Evolutionary conservation across 108 stramenopile genomes (phyloP), one percentile per base, ranked within the genome.

Genomic region (Cyclotella choctawhatcheeana): DNA sequence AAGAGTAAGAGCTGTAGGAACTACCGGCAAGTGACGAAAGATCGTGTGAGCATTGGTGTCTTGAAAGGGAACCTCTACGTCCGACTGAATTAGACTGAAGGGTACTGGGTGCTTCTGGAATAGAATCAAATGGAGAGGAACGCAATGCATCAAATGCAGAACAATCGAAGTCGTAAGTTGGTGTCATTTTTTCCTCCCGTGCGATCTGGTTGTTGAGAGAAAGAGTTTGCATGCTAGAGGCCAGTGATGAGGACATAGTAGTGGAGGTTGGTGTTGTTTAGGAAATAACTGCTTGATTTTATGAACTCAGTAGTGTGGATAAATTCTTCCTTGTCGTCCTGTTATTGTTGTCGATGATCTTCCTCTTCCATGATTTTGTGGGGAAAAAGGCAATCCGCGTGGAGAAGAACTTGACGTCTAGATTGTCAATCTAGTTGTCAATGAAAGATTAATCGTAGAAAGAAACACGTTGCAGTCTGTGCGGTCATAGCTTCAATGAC

Each of bases 91-190:
- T 48, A n/a, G 22, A 25, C 18, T 64, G 63, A n/a, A 31, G 29
- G 31, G 25, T n/a, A 6, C n/a, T 44, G 25, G 7, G 18, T 64
- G 63, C 4, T 48, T 48, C 20, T 26, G 44, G 35, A 29, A 20
- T 35, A 31, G 35, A 5, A 5, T 44, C 8, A 4, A 30, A 45
- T 48, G 63, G 16, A 26, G 30, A 56, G 63, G 48, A 48, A 8
- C 45, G 0, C 7, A 64, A 64, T 29, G 29, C 29, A 18, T 64
- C 63, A 48, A 64, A 64, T 7, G 30, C 29, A 1, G 45, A 64
- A 45, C 45, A 64, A 24, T 64, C 63, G 3, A 64, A 27, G 29
- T 64, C 63, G 48, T 22, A 64, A 1, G 59, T 56, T 12, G 55
- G 1, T 40, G 37, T 1, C 55, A 13, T 30, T 17, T 18, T 12